Evolutionary conservation across 1,139 yeast genomes (phyloP).

Genomic region (Candida sp.): DNA sequence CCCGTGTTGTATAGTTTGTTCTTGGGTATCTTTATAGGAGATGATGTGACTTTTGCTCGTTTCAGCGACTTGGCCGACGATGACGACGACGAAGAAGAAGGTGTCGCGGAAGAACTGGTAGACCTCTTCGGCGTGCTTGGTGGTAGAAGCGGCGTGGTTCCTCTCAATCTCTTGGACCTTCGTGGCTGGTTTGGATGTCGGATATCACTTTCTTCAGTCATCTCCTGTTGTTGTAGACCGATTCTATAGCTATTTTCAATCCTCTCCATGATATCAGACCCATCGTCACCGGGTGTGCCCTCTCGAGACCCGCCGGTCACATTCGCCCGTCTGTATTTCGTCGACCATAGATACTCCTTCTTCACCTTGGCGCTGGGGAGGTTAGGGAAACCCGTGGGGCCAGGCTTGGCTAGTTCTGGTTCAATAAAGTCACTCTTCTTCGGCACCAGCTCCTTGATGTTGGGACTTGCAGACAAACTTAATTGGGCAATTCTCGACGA

Average conservation of each 20-base stretch:
- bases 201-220: conserved; percentile 29
- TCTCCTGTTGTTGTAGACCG: conserved; percentile 31
- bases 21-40: conserved; percentile 39
- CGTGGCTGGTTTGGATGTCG: conserved; percentile 23
- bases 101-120: not conserved
- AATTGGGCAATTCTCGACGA: conserved; percentile 14
- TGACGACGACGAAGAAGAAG: not conserved
- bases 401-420: conserved; percentile 57
- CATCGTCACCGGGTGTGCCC: conserved; percentile 9
- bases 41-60: conserved; percentile 41
- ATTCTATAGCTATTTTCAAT: conserved; percentile 23
- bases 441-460: conserved; percentile 8
- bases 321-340: conserved; percentile 18
- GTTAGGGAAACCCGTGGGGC: conserved; percentile 68
- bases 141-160: conserved; percentile 1
- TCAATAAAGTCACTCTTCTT: conserved; percentile 45
- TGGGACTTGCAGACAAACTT: conserved; percentile 14
- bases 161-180: conserved; percentile 16
- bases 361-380: conserved; percentile 60
- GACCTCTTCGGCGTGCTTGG: conserved; percentile 15
- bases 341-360: conserved; percentile 55
- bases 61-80: conserved; percentile 21
- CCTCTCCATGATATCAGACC: conserved; percentile 6
- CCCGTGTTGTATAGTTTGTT: conserved; percentile 33
- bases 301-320: conserved; percentile 10